Evolutionary conservation across 2,329 filamentous ascomycete species (phyloP).

Genomic region (Fusarium anthophilum): DNA sequence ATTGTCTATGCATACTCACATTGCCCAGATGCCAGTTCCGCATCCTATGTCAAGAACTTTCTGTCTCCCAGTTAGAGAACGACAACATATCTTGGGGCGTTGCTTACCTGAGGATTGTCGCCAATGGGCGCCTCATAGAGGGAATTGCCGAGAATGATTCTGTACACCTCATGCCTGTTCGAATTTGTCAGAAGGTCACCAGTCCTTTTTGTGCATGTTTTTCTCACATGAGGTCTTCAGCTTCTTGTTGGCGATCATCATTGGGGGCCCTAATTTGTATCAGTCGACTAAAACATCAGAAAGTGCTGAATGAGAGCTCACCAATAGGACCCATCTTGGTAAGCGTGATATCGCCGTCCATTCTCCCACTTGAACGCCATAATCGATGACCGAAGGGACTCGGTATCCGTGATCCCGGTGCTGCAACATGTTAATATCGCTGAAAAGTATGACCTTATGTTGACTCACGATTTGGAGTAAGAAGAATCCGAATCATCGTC

Average conservation of each 20-base stretch:
- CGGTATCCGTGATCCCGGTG: conserved; percentile 28
- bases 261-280: conserved; percentile 36
- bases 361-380: conserved; percentile 52
- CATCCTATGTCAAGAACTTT: conserved; percentile 47
- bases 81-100: rapidly evolving
- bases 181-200: rapidly evolving
- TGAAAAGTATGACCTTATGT: rapidly evolving
- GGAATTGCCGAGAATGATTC: conserved; percentile 44
- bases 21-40: conserved; percentile 52
- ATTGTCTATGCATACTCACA: conserved; percentile 11
- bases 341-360: conserved; percentile 59
- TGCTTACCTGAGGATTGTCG: conserved; percentile 38
- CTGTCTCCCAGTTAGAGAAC: neutral
- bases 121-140: conserved; percentile 47
- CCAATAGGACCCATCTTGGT: conserved; percentile 55
- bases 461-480: conserved; percentile 18
- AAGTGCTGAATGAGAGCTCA: neutral
- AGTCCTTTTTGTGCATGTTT: rapidly evolving
- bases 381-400: conserved; percentile 30
- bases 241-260: conserved; percentile 42
- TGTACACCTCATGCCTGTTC: conserved; percentile 40
- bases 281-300: rapidly evolving
- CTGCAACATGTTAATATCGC: neutral
- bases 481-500: conserved; percentile 29
- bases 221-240: conserved; percentile 41